These are phyloP conservation scores for Claviceps pusilla DNA, from an alignment of 2,329 filamentous ascomycete species.

Conservation along the genomic window DNA sequence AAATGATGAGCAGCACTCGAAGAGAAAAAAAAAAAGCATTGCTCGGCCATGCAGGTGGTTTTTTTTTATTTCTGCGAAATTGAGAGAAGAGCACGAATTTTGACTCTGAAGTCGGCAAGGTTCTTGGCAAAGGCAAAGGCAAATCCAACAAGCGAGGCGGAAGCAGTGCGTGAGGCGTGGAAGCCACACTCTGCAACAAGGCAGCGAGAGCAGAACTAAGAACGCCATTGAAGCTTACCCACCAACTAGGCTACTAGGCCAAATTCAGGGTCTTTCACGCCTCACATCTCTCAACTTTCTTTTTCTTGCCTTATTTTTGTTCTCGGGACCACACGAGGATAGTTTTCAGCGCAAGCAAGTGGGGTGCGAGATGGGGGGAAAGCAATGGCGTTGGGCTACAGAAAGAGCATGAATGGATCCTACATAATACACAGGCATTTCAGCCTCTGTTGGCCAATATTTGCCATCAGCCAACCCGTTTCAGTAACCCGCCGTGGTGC, in stretches of 20 bases:
- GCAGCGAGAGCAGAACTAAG: neutral
- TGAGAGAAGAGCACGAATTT: neutral
- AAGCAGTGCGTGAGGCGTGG: neutral
- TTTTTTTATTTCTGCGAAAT: neutral
- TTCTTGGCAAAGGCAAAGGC: neutral
- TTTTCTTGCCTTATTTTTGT: neutral
- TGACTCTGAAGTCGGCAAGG: neutral
- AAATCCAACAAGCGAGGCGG: neutral
- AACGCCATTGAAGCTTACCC: slow-evolving; percentile 3
- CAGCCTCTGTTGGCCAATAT: slow-evolving; percentile 1
- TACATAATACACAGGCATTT: neutral
- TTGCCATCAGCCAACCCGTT: neutral
- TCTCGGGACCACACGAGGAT: neutral
- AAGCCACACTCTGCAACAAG: slow-evolving; percentile 1
- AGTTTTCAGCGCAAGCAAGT: neutral
- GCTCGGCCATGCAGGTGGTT: neutral
- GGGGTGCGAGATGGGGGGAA: slow-evolving; percentile 2
- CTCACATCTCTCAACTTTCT: neutral
- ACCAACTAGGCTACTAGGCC: neutral
- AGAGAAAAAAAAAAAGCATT: neutral
- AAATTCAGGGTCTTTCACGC: slow-evolving; percentile 2
- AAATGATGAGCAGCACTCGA: no score
- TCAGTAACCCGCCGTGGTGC: neutral
- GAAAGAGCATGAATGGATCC: slow-evolving; percentile 1
- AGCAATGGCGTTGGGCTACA: neutral